Conservation (phyloP, 2,329 filamentous ascomycete species). For the Trichoderma sp. region DNA sequence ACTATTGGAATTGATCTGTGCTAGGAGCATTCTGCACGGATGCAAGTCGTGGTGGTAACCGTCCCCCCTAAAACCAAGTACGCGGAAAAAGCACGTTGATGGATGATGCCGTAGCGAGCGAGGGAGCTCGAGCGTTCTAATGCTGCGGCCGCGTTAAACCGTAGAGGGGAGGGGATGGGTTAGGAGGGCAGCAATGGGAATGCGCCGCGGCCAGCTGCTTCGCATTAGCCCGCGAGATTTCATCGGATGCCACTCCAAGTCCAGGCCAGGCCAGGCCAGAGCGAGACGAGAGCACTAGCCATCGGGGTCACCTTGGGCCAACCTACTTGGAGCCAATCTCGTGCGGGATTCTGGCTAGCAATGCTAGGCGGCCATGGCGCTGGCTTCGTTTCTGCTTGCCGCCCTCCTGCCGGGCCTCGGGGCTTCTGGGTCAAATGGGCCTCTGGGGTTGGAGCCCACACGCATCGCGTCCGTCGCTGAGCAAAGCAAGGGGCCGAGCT, state of each 20-base stretch:
- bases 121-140: background rate
- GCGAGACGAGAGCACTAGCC: background rate
- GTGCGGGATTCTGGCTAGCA: background rate
- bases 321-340: background rate
- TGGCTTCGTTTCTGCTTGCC: background rate
- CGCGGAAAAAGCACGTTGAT: background rate
- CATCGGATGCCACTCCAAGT: background rate
- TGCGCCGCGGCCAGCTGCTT: background rate
- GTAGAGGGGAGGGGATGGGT: background rate
- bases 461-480: constrained; percentile 11
- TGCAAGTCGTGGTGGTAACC: background rate
- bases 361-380: background rate
- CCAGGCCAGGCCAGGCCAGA: background rate
- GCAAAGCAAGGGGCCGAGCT: constrained; percentile 6
- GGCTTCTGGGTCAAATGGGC: background rate
- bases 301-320: background rate
- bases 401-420: background rate
- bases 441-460: constrained; percentile 10
- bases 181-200: background rate
- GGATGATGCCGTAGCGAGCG: background rate
- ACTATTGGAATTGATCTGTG: background rate
- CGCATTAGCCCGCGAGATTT: background rate
- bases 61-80: background rate
- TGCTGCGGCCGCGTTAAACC: background rate
- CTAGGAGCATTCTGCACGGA: background rate